These are phyloP conservation scores for Candida gorgasii DNA, from an alignment of 805 yeast genomes.

Conservation along the genomic window DNA sequence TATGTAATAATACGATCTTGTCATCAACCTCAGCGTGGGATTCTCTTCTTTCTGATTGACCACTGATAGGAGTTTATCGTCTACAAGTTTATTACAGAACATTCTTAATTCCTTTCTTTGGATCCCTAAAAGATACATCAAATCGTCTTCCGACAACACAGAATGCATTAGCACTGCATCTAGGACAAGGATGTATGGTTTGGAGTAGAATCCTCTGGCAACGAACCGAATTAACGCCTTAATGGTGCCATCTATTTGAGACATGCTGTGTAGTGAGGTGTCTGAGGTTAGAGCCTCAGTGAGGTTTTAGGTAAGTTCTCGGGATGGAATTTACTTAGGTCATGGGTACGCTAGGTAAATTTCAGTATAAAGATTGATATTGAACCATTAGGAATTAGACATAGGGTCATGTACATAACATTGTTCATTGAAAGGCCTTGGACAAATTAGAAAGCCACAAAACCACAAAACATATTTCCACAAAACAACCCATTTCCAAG, in stretches of 20 bases:
- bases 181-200: slow-evolving; percentile 76
- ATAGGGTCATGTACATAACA: no score
- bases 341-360: not conserved
- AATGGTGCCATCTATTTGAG: slow-evolving; percentile 43
- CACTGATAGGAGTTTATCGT: slow-evolving; percentile 74
- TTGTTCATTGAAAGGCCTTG: no score
- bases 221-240: slow-evolving; percentile 70
- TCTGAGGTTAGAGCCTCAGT: not conserved
- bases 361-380: not conserved
- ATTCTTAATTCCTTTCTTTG: slow-evolving; percentile 86
- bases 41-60: slow-evolving; percentile 62
- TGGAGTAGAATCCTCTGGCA: slow-evolving; percentile 82
- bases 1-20: slow-evolving; percentile 80
- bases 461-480: no score
- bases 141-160: slow-evolving; percentile 89
- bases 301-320: not conserved
- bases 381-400: no score
- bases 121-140: slow-evolving; percentile 76
- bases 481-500: no score
- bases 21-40: slow-evolving; percentile 63
- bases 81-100: slow-evolving; percentile 75
- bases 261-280: not conserved
- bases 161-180: slow-evolving; percentile 89
- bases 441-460: no score
- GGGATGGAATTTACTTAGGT: not conserved